These are phyloP conservation scores for Cerrena zonata DNA, from an alignment of 1,284 basidiomycete genomes.

Conservation along the genomic window DNA sequence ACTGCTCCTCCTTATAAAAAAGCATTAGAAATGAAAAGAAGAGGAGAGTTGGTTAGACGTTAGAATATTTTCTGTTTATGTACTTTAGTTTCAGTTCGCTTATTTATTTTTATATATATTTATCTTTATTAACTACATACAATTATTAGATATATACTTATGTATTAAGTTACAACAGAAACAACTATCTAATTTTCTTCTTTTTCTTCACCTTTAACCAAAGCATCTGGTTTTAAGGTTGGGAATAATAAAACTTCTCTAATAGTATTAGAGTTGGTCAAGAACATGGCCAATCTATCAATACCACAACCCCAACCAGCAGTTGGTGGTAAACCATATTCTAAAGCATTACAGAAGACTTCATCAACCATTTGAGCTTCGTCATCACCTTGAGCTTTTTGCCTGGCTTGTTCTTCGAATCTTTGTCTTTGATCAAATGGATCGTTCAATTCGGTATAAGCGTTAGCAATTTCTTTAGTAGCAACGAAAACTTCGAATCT, in stretches of 20 bases:
- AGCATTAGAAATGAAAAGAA: too few relatives aligned
- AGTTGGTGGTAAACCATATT: conserved; percentile 95
- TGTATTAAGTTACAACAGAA: too few relatives aligned
- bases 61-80: too few relatives aligned
- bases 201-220: too few relatives aligned
- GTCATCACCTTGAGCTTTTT: conserved; percentile 96
- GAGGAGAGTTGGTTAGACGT: too few relatives aligned
- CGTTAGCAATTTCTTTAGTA: conserved; percentile 96
- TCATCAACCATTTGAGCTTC: conserved; percentile 97
- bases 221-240: conserved; percentile 82
- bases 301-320: conserved; percentile 95
- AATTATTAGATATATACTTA: too few relatives aligned
- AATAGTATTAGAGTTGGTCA: conserved; percentile 92
- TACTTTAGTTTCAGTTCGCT: too few relatives aligned
- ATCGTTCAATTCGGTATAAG: conserved; percentile 98
- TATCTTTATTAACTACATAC: too few relatives aligned
- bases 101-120: too few relatives aligned
- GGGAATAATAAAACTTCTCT: conserved; percentile 88
- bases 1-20: too few relatives aligned
- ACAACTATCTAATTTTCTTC: too few relatives aligned
- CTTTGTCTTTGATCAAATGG: conserved; percentile 93
- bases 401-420: conserved; percentile 91
- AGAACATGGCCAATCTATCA: conserved; percentile 93
- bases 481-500: conserved; percentile 98
- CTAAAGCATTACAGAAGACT: conserved; percentile 87